phyloP scores from a whole-genome alignment of 768 basidiomycete genomes.

The Leccinum pellstonianum region DNA sequence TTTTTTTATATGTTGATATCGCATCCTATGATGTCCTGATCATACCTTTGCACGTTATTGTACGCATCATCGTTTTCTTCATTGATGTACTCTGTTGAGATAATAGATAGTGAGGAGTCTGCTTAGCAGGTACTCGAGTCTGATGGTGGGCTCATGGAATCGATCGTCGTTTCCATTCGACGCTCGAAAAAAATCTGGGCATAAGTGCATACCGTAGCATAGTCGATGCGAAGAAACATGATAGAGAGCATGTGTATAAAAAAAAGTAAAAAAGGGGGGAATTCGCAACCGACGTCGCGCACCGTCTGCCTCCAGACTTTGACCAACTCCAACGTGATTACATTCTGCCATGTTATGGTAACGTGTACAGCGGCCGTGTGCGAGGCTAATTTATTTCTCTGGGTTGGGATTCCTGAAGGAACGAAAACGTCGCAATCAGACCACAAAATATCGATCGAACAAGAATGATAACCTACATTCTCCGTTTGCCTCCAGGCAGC shows the following conservation, averaged over 20 bases:
- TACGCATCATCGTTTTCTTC: background rate
- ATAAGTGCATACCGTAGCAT: conserved; percentile 25
- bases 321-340: conserved; percentile 9
- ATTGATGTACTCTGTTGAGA: background rate
- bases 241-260: conserved; percentile 11
- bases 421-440: conserved; percentile 6
- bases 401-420: conserved; percentile 30
- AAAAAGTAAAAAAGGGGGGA: conserved; percentile 1
- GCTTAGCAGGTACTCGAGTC: too few species aligned
- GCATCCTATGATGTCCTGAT: background rate
- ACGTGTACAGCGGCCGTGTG: conserved; percentile 9
- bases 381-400: conserved; percentile 22
- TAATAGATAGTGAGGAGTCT: too few species aligned
- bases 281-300: conserved; percentile 1
- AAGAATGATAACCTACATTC: conserved; percentile 71
- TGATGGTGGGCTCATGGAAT: too few species aligned
- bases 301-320: conserved; percentile 7
- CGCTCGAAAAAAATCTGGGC: too few species aligned
- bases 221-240: conserved; percentile 6
- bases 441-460: conserved; percentile 38
- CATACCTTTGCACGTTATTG: background rate
- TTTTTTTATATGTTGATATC: background rate
- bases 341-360: conserved; percentile 16
- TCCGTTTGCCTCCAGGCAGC: conserved; percentile 88
- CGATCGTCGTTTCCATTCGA: too few species aligned